Conservation (phyloP, 1,284 basidiomycete genomes). For the Puccinia triticina region DNA sequence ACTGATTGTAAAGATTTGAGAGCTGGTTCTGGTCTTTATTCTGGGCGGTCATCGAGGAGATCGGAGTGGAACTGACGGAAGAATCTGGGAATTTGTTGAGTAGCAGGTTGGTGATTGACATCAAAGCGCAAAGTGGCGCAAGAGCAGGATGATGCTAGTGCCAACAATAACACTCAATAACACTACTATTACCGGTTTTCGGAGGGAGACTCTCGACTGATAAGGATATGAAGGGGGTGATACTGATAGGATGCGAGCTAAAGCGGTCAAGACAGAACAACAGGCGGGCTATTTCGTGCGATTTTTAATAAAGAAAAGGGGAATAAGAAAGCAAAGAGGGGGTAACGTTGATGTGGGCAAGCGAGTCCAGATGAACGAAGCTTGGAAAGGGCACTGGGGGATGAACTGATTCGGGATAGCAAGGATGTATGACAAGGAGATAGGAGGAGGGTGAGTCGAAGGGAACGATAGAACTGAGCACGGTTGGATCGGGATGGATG, state of each 20-base stretch:
- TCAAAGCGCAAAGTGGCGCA: not conserved
- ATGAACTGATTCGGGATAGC: not conserved
- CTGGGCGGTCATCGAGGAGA: not conserved
- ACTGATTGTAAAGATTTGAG: not conserved
- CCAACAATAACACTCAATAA: not conserved
- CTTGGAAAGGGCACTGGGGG: not conserved
- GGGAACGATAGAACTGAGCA: conserved; percentile 24
- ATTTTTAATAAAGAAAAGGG: not conserved
- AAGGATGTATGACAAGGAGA: not conserved
- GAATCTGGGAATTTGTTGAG: conserved; percentile 2
- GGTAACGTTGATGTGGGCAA: too few species aligned
- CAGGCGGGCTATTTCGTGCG: too few species aligned
- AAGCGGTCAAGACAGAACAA: conserved; percentile 17
- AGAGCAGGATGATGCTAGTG: not conserved
- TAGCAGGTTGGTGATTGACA: conserved; percentile 22
- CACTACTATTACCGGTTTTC: not conserved
- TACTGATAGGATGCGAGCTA: not conserved
- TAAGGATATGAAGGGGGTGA: not conserved
- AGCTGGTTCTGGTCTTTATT: conserved; percentile 12
- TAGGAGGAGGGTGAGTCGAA: not conserved
- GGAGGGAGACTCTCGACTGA: not conserved
- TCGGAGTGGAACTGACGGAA: not conserved
- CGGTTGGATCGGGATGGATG: not conserved
- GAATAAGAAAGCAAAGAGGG: not conserved
- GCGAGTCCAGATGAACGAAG: conserved; percentile 5